These are phyloP conservation scores for Boletus vermiculosoides DNA, from an alignment of 768 basidiomycete genomes.

Conservation along the genomic window DNA sequence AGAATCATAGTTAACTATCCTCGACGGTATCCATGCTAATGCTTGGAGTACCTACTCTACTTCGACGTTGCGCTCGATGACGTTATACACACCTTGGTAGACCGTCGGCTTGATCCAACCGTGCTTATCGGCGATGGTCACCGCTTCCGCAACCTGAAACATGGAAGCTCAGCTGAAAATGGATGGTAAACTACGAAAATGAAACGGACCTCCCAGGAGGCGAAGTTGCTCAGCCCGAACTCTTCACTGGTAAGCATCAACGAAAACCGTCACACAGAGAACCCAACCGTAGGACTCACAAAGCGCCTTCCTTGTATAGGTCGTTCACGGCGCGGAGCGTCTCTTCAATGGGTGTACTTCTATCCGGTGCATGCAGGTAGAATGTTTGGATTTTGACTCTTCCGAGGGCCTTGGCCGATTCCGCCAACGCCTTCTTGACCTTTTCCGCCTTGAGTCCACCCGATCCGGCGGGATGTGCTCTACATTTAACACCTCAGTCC, in stretches of 20 bases:
- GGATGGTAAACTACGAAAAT: background rate
- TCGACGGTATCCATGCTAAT: too few relatives aligned
- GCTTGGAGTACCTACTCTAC: conserved; percentile 2
- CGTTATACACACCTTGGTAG: conserved; percentile 51
- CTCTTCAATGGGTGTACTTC: conserved; percentile 44
- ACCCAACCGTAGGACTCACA: conserved; percentile 31
- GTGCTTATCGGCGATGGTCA: conserved; percentile 40
- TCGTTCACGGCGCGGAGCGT: conserved; percentile 48
- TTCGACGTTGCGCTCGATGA: conserved; percentile 36
- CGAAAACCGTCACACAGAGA: background rate
- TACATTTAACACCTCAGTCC: background rate
- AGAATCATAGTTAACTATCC: background rate
- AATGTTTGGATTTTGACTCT: conserved; percentile 4
- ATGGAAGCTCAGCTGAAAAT: background rate
- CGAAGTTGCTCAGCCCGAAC: conserved; percentile 14
- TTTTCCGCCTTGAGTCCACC: background rate
- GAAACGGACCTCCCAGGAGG: conserved; percentile 33
- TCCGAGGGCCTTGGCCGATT: background rate
- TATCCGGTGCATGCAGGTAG: conserved; percentile 37
- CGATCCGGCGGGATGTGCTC: conserved; percentile 35
- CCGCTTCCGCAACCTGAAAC: conserved; percentile 43
- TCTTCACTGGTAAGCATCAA: conserved; percentile 6
- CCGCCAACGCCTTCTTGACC: background rate
- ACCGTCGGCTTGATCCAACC: conserved; percentile 49
- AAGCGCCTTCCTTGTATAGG: conserved; percentile 50